Evolutionary conservation across 148 eudicot genomes (phyloP), one percentile per base, ranked within the genome.

Genomic region (Dysphania ambrosioides): DNA sequence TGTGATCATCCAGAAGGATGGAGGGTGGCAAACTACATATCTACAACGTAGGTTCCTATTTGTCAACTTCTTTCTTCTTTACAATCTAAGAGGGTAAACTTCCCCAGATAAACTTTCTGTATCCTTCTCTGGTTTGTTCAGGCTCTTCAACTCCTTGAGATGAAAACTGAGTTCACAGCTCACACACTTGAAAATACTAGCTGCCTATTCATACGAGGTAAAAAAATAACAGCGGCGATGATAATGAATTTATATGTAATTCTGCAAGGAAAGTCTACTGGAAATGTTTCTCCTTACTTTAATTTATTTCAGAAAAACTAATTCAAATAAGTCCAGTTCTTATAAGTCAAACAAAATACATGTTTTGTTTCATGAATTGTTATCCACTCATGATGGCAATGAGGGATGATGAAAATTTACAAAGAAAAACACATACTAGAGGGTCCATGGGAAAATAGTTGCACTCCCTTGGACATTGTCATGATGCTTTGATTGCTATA

Each of bases 51-150:
- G 12, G 15, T 42, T 9, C 16, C 49, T 42, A 42, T 42, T 38
- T 3, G 56, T 7, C 19, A 19, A 5, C 4, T 2, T 55, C n/a
- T 55, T 55, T 5, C 26, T 2, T 1, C 59, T 55, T 9, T 18
- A 55, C 12, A 55, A 55, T 6, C 24, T 55, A 64, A 23, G 67
- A 62, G 21, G 66, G 66, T 18, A 11, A 55, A 30, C 5, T 72
- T n/a, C 29, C 58, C 18, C 67, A 60, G 66, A 55, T 18, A 11
- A 55, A 30, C 5, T 72, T n/a, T 27, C 58, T 10, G 67, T 42
- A 29, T 66, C 58, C 32, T 66, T 21, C n/a, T 42, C 41, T 36
- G 49, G 47, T 78, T 42, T 41, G 32, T n/a, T 44, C 15, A 47
- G 61, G 36, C 56, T 44, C 47, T 68, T 32, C 8, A 40, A 65